A percentile compares a stretch with the other conserved stretches of the same genome.
Evolutionary conservation across 441 rosid species (phyloP).

Genomic region (Jatropha multifida): DNA sequence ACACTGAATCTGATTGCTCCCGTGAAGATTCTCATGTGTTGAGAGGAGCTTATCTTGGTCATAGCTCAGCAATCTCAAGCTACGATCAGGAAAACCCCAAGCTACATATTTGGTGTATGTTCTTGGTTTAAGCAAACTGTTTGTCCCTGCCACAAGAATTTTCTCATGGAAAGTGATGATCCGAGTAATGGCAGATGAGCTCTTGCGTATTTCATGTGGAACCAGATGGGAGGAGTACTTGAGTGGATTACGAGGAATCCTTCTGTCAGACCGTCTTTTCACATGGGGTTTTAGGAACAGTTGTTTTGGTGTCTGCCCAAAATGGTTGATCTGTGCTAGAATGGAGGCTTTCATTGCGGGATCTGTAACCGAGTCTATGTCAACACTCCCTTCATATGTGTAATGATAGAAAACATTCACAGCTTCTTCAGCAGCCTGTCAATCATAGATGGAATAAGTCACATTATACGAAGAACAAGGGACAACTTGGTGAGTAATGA

Average conservation of each 20-base stretch:
- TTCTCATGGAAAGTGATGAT: constrained; percentile 79
- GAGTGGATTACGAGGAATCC: constrained; percentile 82
- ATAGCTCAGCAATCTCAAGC: constrained; percentile 96
- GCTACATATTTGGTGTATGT: constrained; percentile 81
- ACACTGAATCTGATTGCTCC: constrained; percentile 91
- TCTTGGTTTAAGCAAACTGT: constrained; percentile 86
- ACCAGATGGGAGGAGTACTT: constrained; percentile 77
- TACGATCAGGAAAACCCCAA: constrained; percentile 99
- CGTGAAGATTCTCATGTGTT: constrained; percentile 99
- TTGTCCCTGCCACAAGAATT: constrained; percentile 74
- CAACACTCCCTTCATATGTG: constrained; percentile 96
- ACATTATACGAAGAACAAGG: constrained; percentile 18
- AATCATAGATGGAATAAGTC: constrained; percentile 24
- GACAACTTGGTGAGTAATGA: constrained; percentile 2
- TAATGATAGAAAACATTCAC: constrained; percentile 97
- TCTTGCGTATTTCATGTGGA: constrained; percentile 88
- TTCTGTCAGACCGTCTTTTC: constrained; percentile 74
- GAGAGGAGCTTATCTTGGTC: constrained; percentile 95
- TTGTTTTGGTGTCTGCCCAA: constrained; percentile 98
- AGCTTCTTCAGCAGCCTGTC: constrained; percentile 97
- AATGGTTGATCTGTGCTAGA: constrained; percentile 94
- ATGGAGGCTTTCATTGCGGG: constrained; percentile 98
- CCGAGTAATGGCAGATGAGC: constrained; percentile 71
- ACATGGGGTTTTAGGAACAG: constrained; percentile 85
- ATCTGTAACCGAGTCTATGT: constrained; percentile 89